Percentiles rank a stretch among this genome's conserved stretches.
phyloP scores from a whole-genome alignment of 73 alveolate genomes.

The Urostyla sp. region DNA sequence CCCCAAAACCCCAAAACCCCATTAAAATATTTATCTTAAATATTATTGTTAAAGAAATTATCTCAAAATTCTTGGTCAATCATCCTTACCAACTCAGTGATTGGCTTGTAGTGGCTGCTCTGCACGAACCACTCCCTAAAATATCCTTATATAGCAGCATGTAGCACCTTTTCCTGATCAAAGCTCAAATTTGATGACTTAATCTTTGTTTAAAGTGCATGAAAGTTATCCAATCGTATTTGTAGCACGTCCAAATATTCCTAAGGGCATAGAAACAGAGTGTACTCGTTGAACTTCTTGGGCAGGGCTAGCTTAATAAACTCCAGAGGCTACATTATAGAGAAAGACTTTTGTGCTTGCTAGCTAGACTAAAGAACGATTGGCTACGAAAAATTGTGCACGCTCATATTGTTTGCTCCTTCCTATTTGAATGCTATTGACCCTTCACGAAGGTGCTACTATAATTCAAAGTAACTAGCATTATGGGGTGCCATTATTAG shows the following conservation, averaged over 20 bases:
- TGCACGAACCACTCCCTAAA: slow-evolving; percentile 94
- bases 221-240: slow-evolving; percentile 79
- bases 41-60: too few species aligned
- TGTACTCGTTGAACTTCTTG: slow-evolving; percentile 62
- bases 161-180: slow-evolving; percentile 92
- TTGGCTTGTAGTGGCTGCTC: slow-evolving; percentile 79
- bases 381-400: slow-evolving; percentile 82
- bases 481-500: slow-evolving; percentile 93
- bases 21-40: too few species aligned
- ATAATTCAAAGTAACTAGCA: slow-evolving; percentile 77
- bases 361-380: too few species aligned
- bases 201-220: slow-evolving; percentile 79
- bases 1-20: slow-evolving; percentile 6
- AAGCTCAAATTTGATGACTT: slow-evolving; percentile 80
- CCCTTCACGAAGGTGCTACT: slow-evolving; percentile 64
- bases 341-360: slow-evolving; percentile 33
- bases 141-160: slow-evolving; percentile 93
- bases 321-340: slow-evolving; percentile 65
- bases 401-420: background rate
- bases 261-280: slow-evolving; percentile 81
- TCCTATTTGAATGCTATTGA: background rate
- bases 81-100: slow-evolving; percentile 87
- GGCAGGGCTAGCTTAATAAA: slow-evolving; percentile 70
- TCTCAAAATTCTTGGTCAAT: slow-evolving; percentile 76
- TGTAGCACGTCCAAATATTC: slow-evolving; percentile 77